Conservation (phyloP, 306 rosid species). For the Fragaria vesca region DNA sequence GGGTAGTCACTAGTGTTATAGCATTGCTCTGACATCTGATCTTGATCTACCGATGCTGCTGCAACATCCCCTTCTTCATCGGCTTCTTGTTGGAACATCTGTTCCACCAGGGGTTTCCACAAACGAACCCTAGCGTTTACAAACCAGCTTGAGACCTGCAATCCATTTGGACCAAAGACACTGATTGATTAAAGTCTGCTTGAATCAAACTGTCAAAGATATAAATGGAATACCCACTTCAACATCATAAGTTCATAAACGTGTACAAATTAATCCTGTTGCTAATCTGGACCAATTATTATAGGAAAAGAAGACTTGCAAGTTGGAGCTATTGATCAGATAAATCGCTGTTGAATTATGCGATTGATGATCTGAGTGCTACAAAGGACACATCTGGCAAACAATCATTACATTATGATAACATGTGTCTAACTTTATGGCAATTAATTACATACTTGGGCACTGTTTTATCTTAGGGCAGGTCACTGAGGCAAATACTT, state of each 20-base stretch:
- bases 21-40: constrained; percentile 28
- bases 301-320: too few species aligned
- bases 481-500: too few species aligned
- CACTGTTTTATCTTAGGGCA: too few species aligned
- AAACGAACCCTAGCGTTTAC: constrained; percentile 96
- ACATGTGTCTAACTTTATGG: too few species aligned
- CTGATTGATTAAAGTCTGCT: neutral
- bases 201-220: neutral
- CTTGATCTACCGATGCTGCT: constrained; percentile 12
- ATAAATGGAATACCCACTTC: neutral
- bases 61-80: constrained; percentile 47
- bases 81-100: constrained; percentile 93
- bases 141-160: constrained; percentile 98
- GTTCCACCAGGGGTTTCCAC: constrained; percentile 99
- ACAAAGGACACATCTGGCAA: too few species aligned
- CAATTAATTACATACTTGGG: too few species aligned
- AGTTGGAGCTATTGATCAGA: too few species aligned
- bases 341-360: too few species aligned
- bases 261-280: neutral
- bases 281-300: neutral
- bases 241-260: neutral
- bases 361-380: too few species aligned
- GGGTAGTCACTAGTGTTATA: constrained; percentile 30
- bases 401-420: too few species aligned
- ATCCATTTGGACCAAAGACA: neutral